phyloP scores from a whole-genome alignment of 495 filamentous ascomycete genomes.

The Trypethelium eluteriae region DNA sequence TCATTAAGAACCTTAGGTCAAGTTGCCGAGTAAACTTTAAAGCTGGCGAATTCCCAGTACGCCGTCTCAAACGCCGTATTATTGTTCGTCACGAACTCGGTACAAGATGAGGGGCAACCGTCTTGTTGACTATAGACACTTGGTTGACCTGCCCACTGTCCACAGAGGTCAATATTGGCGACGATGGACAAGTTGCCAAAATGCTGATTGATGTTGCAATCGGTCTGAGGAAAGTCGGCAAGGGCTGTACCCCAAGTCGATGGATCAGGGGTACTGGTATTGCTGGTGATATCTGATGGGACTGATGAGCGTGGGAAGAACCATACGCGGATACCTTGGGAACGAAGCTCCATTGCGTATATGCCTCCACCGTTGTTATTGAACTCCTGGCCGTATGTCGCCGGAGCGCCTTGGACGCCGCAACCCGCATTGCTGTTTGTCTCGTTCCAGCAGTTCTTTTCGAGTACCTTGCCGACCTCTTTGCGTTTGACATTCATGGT shows the following conservation, averaged over 20 bases:
- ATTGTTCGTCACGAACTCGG: slow-evolving; percentile 39
- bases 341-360: slow-evolving; percentile 43
- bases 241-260: slow-evolving; percentile 42
- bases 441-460: slow-evolving; percentile 35
- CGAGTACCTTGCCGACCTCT: slow-evolving; percentile 32
- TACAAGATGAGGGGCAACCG: slow-evolving; percentile 41
- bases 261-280: slow-evolving; percentile 37
- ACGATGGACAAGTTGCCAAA: slow-evolving; percentile 49
- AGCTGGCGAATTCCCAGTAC: slow-evolving; percentile 47
- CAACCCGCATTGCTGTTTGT: slow-evolving; percentile 41
- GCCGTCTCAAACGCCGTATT: slow-evolving; percentile 38
- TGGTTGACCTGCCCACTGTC: slow-evolving; percentile 33
- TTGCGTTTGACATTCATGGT: slow-evolving; percentile 41
- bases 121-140: slow-evolving; percentile 39
- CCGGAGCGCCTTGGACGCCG: slow-evolving; percentile 34
- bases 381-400: slow-evolving; percentile 39
- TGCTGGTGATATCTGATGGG: slow-evolving; percentile 31
- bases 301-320: slow-evolving; percentile 41
- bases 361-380: slow-evolving; percentile 46
- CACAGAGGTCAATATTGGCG: slow-evolving; percentile 47
- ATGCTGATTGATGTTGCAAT: slow-evolving; percentile 43
- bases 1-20: background rate
- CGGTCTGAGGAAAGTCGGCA: slow-evolving; percentile 46
- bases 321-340: slow-evolving; percentile 45
- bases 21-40: slow-evolving; percentile 35